Evolutionary conservation across 202 grass and related monocot species (phyloP), one percentile per base, ranked within the genome.

Genomic region (Alloteropsis angusta): DNA sequence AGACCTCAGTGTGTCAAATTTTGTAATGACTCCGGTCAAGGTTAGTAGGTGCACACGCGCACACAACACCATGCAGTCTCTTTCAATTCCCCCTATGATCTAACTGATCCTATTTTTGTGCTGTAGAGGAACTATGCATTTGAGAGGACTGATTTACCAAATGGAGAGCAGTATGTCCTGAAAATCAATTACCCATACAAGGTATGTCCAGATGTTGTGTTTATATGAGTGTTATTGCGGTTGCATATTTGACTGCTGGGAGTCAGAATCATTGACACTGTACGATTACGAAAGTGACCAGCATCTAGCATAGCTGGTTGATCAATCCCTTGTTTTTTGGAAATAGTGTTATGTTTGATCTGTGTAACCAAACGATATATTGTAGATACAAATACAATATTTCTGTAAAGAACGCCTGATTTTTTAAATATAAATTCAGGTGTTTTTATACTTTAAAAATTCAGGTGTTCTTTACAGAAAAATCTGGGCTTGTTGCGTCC

Each of bases 101-200:
- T 85, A 56, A 72, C 53, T n/a, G 26, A 65, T 80, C 43, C 81
- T 85, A 74, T 42, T 76, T 60, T 30, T 19, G 85, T 84, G 50
- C 65, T 74, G 67, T 82, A 99, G 96, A 89, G 96, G 58, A 99
- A 89, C 77, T 99, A 99, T 89, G 96, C 96, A 41, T 99, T 99
- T 86, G 96, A 99, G 68, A 87, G 92, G 64, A 86, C 83, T 28
- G 90, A 99, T 87, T 58, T 99, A 78, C 88, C 86, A 68, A 88
- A 28, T 60, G 92, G 90, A 61, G 92, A 99, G 72, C 96, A 93
- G 47, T 96, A 99, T 86, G 96, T 96, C 85, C 76, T 99, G 77
- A 99, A 99, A 89, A 89, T 99, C 56, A 99, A 88, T 82, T 99
- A 99, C 32, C 90, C 92, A 60, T 99, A 87, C 77, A 93, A 94